phyloP scores from a whole-genome alignment of 2,329 filamentous ascomycete genomes.

The Biscogniauxia marginata region DNA sequence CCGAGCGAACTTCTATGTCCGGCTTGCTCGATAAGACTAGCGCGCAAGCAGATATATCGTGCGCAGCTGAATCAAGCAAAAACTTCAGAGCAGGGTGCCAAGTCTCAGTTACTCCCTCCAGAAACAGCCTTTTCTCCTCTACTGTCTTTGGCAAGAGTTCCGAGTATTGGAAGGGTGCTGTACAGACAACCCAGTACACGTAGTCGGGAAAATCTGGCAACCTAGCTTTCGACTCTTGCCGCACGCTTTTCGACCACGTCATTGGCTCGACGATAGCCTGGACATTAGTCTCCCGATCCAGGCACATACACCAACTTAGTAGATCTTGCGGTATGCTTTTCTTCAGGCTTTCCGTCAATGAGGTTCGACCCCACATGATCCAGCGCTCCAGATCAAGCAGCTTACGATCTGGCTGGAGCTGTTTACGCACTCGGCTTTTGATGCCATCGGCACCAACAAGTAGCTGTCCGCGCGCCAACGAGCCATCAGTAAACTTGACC shows the following conservation, averaged over 20 bases:
- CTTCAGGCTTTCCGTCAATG: slow-evolving; percentile 24
- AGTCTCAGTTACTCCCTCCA: slow-evolving; percentile 17
- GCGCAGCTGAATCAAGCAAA: slow-evolving; percentile 22
- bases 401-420: slow-evolving; percentile 30
- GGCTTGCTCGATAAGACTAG: slow-evolving; percentile 31
- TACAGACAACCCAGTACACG: slow-evolving; percentile 29
- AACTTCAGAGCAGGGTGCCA: slow-evolving; percentile 30
- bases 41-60: slow-evolving; percentile 24
- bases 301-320: slow-evolving; percentile 32
- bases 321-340: slow-evolving; percentile 18
- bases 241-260: slow-evolving; percentile 24
- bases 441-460: slow-evolving; percentile 34
- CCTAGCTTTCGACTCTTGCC: slow-evolving; percentile 13
- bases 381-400: slow-evolving; percentile 32
- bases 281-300: slow-evolving; percentile 27
- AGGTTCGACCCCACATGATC: slow-evolving; percentile 33
- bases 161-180: slow-evolving; percentile 23
- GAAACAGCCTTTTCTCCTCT: slow-evolving; percentile 23
- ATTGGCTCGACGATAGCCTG: slow-evolving; percentile 30
- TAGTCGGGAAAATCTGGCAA: slow-evolving; percentile 28
- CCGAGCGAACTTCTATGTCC: slow-evolving; percentile 23
- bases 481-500: slow-evolving; percentile 29
- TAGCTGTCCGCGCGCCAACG: slow-evolving; percentile 21
- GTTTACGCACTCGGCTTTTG: slow-evolving; percentile 30
- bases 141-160: slow-evolving; percentile 22